These are phyloP conservation scores for Cudoniella acicularis DNA, from an alignment of 495 filamentous ascomycete species.

Conservation along the genomic window DNA sequence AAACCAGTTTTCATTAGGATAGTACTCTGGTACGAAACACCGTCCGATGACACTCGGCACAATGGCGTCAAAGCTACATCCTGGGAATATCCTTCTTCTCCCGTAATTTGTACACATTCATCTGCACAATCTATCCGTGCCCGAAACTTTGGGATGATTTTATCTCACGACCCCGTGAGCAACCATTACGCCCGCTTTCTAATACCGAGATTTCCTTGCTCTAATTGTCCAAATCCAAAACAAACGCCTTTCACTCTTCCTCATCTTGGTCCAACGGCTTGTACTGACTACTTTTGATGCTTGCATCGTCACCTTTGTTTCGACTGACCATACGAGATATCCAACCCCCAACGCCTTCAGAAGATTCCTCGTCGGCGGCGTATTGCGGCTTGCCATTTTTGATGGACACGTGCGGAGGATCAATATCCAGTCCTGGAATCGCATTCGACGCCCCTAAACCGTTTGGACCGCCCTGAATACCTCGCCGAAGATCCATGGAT, in stretches of 20 bases:
- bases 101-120: neutral
- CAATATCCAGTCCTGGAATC: slow-evolving; percentile 70
- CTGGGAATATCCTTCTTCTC: neutral
- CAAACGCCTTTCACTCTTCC: slow-evolving; percentile 22
- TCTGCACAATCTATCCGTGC: neutral
- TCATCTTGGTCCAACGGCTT: slow-evolving; percentile 64
- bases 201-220: slow-evolving; percentile 1
- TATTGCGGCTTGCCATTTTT: slow-evolving; percentile 45
- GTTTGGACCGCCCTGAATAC: slow-evolving; percentile 6
- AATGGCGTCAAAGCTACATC: neutral
- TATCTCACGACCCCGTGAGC: neutral
- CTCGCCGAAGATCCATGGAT: slow-evolving; percentile 66
- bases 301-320: slow-evolving; percentile 43
- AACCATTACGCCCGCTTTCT: slow-evolving; percentile 15
- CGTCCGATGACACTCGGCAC: too few species aligned
- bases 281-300: slow-evolving; percentile 53
- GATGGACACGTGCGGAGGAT: slow-evolving; percentile 54
- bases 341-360: slow-evolving; percentile 46
- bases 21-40: too few species aligned
- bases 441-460: slow-evolving; percentile 35
- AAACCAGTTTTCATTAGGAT: too few species aligned
- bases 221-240: neutral
- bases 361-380: slow-evolving; percentile 20
- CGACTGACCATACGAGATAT: slow-evolving; percentile 47
- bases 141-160: neutral